Evolutionary conservation across 2,329 filamentous ascomycete genomes (phyloP), one percentile per base, ranked within the genome.

Genomic region (Aschersonia sp.): DNA sequence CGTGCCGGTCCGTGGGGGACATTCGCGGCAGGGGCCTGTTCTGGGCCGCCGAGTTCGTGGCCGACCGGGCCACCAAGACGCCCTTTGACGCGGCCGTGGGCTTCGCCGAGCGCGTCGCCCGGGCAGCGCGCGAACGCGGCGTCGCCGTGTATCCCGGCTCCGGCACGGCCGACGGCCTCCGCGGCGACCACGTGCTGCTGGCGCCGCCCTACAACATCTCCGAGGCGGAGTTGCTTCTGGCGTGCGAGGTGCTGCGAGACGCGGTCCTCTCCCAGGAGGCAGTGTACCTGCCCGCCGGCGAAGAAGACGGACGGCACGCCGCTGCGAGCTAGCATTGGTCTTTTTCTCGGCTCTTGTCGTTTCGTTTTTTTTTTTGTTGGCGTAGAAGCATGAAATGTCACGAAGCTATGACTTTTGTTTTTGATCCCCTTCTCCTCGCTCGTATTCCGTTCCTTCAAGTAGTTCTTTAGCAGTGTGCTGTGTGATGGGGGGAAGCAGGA

Each of bases 201-300:
- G 75, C 82, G 1, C 85, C 85, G 5, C 72, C 84, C 1, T 87
- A 79, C 62, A 86, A 76, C 43, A 69, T 81, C 29, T 12, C 12
- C 8, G 35, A 37, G 35, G 35, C 8, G 8, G 35, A 37, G 35
- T 1, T 37, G 35, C 8, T 37, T 12, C 8, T 12, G 8, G 12
- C 12, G 12, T 37, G 35, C 12, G 35, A 37, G 35, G 8, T 8
- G 35, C 35, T 37, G 35, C 8, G 35, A 37, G 35, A 37, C 8
- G 35, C 35, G 3, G 12, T 37, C 12, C 12, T 8, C 12, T 8
- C 35, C 8, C 35, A 37, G 35, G 35, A 37, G 35, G 8, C 35
- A 12, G 8, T 37, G 35, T 37, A 37, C 35, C 35, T 37, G 4
- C 22, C 22, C 22, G 22, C 22, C 22, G 22, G 22, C 22, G 22